A percentile compares a stretch with the other conserved stretches of the same genome.
Conservation (phyloP, 306 rosid species). For the Vigna radiata region DNA sequence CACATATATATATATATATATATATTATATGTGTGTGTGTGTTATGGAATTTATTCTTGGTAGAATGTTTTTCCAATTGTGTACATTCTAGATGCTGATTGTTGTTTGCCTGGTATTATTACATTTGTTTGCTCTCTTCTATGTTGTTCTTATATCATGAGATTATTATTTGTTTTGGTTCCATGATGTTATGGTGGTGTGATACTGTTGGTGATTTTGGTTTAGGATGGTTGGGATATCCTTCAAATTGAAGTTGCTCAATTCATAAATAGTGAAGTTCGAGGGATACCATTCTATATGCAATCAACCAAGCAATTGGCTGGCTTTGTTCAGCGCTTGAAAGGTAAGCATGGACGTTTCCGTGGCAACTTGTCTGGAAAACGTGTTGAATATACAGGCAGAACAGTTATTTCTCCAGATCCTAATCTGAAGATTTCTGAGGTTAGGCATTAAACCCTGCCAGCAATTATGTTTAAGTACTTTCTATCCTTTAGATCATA, state of each 20-base stretch:
- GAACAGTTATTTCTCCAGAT: slow-evolving; percentile 98
- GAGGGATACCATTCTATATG: slow-evolving; percentile 58
- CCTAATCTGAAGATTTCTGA: slow-evolving; percentile 93
- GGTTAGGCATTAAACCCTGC: slow-evolving; percentile 55
- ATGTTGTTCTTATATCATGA: slow-evolving; percentile 14
- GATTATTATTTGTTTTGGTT: slow-evolving; percentile 29
- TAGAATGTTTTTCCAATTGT: slow-evolving; percentile 21
- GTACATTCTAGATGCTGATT: slow-evolving; percentile 20
- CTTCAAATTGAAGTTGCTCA: slow-evolving; percentile 87
- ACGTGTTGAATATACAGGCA: slow-evolving; percentile 92
- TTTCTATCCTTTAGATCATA: slow-evolving; percentile 35
- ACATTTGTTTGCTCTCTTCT: slow-evolving; percentile 29
- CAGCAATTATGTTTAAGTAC: slow-evolving; percentile 11
- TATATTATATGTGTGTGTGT: background rate
- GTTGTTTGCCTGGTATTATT: slow-evolving; percentile 22
- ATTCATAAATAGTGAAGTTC: slow-evolving; percentile 85
- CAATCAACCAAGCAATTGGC: slow-evolving; percentile 60
- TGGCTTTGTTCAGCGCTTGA: slow-evolving; percentile 91
- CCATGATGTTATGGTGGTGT: slow-evolving; percentile 40
- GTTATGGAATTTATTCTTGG: background rate
- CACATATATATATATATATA: too few relatives aligned
- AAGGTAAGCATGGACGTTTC: slow-evolving; percentile 94
- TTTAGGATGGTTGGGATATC: slow-evolving; percentile 66
- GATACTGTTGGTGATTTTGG: slow-evolving; percentile 46
- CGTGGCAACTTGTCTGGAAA: slow-evolving; percentile 95